Conservation (phyloP, 176 grass and related monocot genomes). For the Triticum dicoccoides region DNA sequence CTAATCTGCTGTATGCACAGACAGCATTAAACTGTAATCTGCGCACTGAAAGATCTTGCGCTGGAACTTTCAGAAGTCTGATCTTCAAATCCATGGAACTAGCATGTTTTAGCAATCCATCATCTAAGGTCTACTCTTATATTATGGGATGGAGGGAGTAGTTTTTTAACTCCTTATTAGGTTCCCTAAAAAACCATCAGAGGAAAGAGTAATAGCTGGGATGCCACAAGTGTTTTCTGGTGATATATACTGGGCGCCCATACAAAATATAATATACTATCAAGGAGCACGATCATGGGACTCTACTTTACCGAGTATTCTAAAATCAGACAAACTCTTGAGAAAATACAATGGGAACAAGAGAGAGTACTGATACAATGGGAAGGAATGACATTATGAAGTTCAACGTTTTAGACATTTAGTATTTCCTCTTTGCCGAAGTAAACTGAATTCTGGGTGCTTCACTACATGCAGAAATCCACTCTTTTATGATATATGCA, state of each 20-base stretch:
- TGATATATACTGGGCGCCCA: neutral
- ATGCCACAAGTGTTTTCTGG: neutral
- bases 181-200: too few relatives aligned
- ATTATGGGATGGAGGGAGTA: too few relatives aligned
- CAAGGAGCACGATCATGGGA: neutral
- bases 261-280: neutral
- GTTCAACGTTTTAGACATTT: neutral
- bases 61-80: conserved; percentile 7
- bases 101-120: neutral
- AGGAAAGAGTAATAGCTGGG: neutral
- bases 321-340: neutral
- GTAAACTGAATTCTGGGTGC: neutral
- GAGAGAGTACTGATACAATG: neutral
- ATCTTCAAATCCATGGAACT: neutral
- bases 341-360: neutral
- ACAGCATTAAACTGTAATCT: conserved; percentile 26
- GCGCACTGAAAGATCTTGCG: neutral
- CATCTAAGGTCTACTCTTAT: too few relatives aligned
- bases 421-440: neutral
- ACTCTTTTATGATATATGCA: neutral
- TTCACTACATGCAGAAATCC: neutral
- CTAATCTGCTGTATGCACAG: neutral
- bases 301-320: neutral
- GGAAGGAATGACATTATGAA: neutral
- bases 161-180: too few relatives aligned